Conservation (phyloP, 305 asterid genomes). For the Fraxinus baroniana region DNA sequence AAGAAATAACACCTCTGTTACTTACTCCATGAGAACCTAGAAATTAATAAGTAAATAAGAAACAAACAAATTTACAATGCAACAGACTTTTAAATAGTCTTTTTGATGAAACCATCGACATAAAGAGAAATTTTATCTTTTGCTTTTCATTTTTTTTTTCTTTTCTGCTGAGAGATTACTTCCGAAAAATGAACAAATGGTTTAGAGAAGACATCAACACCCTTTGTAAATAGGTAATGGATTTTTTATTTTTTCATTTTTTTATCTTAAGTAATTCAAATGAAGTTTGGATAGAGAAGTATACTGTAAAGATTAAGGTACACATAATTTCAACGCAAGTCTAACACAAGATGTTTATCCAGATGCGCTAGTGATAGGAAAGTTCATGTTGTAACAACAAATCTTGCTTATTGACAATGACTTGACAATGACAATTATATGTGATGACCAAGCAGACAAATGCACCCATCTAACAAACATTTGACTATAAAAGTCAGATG, state of each 20-base stretch:
- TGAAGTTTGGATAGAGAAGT: background rate
- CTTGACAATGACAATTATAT: background rate
- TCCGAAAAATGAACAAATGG: background rate
- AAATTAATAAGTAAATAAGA: background rate
- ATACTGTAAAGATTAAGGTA: background rate
- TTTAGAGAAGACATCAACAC: background rate
- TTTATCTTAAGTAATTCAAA: background rate
- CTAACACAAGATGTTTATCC: background rate
- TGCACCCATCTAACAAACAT: background rate
- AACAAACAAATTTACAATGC: conserved; percentile 3
- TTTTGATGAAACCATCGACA: background rate
- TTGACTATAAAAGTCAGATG: background rate
- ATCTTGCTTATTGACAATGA: background rate
- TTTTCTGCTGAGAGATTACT: background rate
- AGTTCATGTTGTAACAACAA: background rate
- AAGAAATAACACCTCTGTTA: conserved; percentile 25
- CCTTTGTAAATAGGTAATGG: background rate
- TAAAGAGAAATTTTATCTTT: background rate
- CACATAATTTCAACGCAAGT: background rate
- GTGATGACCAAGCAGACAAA: background rate
- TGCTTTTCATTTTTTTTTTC: background rate
- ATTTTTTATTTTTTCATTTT: background rate
- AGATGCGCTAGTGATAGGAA: background rate
- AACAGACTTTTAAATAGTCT: background rate
- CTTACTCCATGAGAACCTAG: conserved; percentile 14